phyloP scores from a whole-genome alignment of 2,329 filamentous ascomycete species.

The Colletotrichum gigasporum region DNA sequence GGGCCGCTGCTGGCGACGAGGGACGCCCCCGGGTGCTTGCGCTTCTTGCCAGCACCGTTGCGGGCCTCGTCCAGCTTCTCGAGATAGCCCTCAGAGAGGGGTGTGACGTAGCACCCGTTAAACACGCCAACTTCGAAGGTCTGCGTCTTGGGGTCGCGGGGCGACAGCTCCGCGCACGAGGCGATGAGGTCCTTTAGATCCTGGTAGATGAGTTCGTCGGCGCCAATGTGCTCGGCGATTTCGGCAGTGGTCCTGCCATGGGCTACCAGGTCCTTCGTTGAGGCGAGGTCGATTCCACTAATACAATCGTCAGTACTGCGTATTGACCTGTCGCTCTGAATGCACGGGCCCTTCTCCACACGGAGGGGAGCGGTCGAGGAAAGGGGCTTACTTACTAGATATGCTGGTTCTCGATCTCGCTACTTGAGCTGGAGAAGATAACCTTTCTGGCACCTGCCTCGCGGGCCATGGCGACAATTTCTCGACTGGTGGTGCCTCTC shows the following conservation, averaged over 20 bases:
- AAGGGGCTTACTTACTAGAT: too few relatives aligned
- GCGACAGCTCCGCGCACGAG: slow-evolving; percentile 78
- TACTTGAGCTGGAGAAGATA: slow-evolving; percentile 84
- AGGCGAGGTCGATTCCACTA: slow-evolving; percentile 59
- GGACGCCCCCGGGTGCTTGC: slow-evolving; percentile 36
- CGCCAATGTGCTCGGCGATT: slow-evolving; percentile 53
- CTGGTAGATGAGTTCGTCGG: slow-evolving; percentile 65
- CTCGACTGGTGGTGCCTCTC: slow-evolving; percentile 80
- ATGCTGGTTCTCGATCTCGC: too few relatives aligned
- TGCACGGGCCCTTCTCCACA: too few relatives aligned
- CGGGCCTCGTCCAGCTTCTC: slow-evolving; percentile 78
- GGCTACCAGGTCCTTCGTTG: slow-evolving; percentile 48
- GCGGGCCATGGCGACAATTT: slow-evolving; percentile 75
- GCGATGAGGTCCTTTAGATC: slow-evolving; percentile 79
- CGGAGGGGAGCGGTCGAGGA: too few relatives aligned
- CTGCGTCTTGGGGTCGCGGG: slow-evolving; percentile 60
- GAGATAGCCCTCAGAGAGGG: slow-evolving; percentile 83
- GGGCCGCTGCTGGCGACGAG: slow-evolving; percentile 19
- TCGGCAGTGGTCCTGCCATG: slow-evolving; percentile 49
- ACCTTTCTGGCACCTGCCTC: slow-evolving; percentile 86
- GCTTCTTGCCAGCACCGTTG: slow-evolving; percentile 69
- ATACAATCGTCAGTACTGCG: too few relatives aligned
- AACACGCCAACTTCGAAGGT: slow-evolving; percentile 94
- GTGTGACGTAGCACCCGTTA: slow-evolving; percentile 86
- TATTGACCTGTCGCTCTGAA: too few relatives aligned